Evolutionary conservation across 2,329 filamentous ascomycete genomes (phyloP).

Genomic region (Metarhizium guizhouense): DNA sequence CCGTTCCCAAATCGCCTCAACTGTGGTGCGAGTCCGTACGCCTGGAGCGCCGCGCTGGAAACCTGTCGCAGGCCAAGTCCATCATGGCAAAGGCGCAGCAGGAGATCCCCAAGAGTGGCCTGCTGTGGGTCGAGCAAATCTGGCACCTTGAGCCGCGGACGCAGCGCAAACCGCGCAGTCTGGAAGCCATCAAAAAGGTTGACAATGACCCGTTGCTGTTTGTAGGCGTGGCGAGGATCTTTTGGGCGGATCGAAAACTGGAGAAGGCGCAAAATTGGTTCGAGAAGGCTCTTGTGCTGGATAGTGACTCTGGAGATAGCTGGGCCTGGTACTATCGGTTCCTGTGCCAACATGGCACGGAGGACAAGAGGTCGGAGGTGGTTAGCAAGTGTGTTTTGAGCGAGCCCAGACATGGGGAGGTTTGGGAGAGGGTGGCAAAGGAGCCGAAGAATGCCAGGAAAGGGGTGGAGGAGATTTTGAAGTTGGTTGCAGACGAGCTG

Average conservation of each 20-base stretch:
- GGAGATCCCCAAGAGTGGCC: slow-evolving; percentile 77
- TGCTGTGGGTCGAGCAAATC: slow-evolving; percentile 91
- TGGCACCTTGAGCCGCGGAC: slow-evolving; percentile 89
- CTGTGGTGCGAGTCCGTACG: slow-evolving; percentile 93
- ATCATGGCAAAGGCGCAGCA: slow-evolving; percentile 91
- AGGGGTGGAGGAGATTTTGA: slow-evolving; percentile 71
- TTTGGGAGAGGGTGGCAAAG: slow-evolving; percentile 83
- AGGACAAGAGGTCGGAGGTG: slow-evolving; percentile 84
- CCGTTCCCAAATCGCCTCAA: slow-evolving; percentile 73
- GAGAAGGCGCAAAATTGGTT: slow-evolving; percentile 98
- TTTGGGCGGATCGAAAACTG: slow-evolving; percentile 86
- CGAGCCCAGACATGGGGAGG: slow-evolving; percentile 86
- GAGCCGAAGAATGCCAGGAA: slow-evolving; percentile 71
- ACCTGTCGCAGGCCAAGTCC: slow-evolving; percentile 73
- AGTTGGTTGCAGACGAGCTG: slow-evolving; percentile 55
- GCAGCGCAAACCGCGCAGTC: slow-evolving; percentile 79
- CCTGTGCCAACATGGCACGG: slow-evolving; percentile 80
- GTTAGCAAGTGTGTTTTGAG: slow-evolving; percentile 70
- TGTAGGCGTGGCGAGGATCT: slow-evolving; percentile 86
- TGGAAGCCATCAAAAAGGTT: slow-evolving; percentile 95
- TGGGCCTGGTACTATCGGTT: slow-evolving; percentile 99
- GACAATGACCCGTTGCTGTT: slow-evolving; percentile 87
- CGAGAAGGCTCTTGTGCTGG: slow-evolving; percentile 83
- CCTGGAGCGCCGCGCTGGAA: slow-evolving; percentile 80
- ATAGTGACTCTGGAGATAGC: slow-evolving; percentile 79